Conservation (phyloP, 805 yeast species). For the Yamadazyma scolyti region DNA sequence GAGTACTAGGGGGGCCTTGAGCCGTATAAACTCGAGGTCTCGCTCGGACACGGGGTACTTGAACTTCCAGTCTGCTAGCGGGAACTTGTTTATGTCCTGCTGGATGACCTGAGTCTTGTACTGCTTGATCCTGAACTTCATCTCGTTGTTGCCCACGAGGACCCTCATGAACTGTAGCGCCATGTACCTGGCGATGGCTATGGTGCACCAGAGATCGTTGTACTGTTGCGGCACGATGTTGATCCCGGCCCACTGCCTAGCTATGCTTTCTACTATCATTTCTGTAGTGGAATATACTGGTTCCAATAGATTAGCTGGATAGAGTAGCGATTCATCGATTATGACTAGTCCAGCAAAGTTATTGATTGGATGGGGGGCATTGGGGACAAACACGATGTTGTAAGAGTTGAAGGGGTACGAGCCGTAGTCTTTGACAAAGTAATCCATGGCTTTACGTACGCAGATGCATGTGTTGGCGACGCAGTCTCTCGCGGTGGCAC, state of each 20-base stretch:
- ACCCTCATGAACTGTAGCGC: conserved; percentile 62
- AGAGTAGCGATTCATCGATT: conserved; percentile 57
- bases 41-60: conserved; percentile 58
- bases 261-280: conserved; percentile 60
- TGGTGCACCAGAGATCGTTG: conserved; percentile 84
- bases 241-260: conserved; percentile 92
- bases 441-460: conserved; percentile 75
- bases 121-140: conserved; percentile 63
- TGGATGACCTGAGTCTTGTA: conserved; percentile 65
- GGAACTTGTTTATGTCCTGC: conserved; percentile 73
- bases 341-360: conserved; percentile 76
- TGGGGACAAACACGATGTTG: conserved; percentile 69
- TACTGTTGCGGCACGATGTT: conserved; percentile 77
- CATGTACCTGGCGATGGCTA: conserved; percentile 85
- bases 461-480: conserved; percentile 78
- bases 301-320: conserved; percentile 72
- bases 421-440: conserved; percentile 82
- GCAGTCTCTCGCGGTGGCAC: no score
- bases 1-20: conserved; percentile 84
- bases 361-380: conserved; percentile 38
- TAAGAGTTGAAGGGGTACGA: conserved; percentile 88
- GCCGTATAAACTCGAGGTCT: conserved; percentile 64
- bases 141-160: conserved; percentile 82
- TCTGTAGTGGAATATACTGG: conserved; percentile 73
- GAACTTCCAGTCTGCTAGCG: conserved; percentile 70